Evolutionary conservation across 768 basidiomycete species (phyloP).

Genomic region (Amyloporia xantha): DNA sequence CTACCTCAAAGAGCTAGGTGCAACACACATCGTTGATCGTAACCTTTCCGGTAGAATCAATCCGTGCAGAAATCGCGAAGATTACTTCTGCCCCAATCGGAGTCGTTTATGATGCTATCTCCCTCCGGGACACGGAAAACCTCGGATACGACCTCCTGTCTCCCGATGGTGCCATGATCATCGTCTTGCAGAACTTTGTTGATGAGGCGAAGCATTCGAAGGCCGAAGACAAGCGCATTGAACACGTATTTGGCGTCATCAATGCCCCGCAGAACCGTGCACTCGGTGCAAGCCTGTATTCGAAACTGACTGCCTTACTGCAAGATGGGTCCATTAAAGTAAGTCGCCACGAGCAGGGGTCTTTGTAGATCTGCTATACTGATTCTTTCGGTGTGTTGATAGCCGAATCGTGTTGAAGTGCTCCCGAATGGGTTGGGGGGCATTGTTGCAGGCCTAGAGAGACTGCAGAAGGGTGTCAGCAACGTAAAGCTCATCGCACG

Average conservation of each 20-base stretch:
- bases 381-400: neutral
- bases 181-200: conserved; percentile 9
- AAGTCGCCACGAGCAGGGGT: neutral
- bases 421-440: conserved; percentile 21
- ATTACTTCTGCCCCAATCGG: conserved; percentile 15
- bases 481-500: conserved; percentile 24
- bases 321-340: conserved; percentile 20
- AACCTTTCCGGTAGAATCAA: conserved; percentile 1
- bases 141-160: conserved; percentile 19
- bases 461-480: conserved; percentile 15
- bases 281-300: conserved; percentile 15
- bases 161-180: conserved; percentile 14
- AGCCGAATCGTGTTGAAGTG: conserved; percentile 13
- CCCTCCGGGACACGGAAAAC: conserved; percentile 12
- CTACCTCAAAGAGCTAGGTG: conserved; percentile 14
- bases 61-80: conserved; percentile 6
- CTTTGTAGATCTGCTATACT: neutral
- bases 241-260: conserved; percentile 10
- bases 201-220: conserved; percentile 7
- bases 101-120: conserved; percentile 19
- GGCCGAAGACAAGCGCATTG: conserved; percentile 11
- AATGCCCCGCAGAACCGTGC: conserved; percentile 10
- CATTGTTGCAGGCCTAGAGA: conserved; percentile 18
- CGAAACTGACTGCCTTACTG: conserved; percentile 15
- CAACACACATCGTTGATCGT: conserved; percentile 21